Base-by-base conservation (phyloP, 441 rosid species). In the Gossypium trilobum region DNA sequence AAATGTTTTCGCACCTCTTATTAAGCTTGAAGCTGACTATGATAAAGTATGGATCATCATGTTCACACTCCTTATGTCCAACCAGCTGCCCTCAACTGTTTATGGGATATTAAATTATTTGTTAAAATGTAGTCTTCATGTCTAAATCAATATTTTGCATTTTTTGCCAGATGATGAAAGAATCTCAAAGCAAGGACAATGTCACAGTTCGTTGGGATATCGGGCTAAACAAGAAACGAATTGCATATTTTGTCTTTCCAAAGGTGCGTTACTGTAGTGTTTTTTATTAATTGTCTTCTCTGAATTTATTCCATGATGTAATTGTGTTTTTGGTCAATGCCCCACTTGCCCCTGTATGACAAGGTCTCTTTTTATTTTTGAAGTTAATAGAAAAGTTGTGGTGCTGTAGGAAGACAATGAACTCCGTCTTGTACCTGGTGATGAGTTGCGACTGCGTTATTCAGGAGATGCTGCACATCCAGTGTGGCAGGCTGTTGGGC, bases 1-100 rank as follows among this genome's bases (percentile, higher is more conserved):
- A 93, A 95, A 95, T 83, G 99, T 95, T 48, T 95, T 95, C 84
- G 99, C 99, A n/a, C 98, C 99, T 3, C 95, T 95, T 11, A 95
- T 95, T 70, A 95, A 95, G 89, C 98, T 93, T 52, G 99, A 95
- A 87, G 99, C 98, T 74, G 99, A 95, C 84, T 95, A 95, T 85
- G 98, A 93, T 85, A 93, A 95, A 81, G 98, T 95, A 78, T 73
- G 86, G 58, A 68, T 64, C 64, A 57, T 57, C 33, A 6, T 75
- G 70, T 57, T 3, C 61, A 73, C 20, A 0, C 5, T 50, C 13
- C n/a, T 63, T 48, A 4, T 33, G 20, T 16, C 67, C 70, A 10
- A 27, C 31, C 8, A 70, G 13, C 64, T 48, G 0, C 68, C 36
- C 11, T 57, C 59, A 4, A 7, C 74, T 33, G 51, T 39, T 61